Evolutionary conservation across 345 rosid genomes (phyloP).

Genomic region (Iberis pinnata): DNA sequence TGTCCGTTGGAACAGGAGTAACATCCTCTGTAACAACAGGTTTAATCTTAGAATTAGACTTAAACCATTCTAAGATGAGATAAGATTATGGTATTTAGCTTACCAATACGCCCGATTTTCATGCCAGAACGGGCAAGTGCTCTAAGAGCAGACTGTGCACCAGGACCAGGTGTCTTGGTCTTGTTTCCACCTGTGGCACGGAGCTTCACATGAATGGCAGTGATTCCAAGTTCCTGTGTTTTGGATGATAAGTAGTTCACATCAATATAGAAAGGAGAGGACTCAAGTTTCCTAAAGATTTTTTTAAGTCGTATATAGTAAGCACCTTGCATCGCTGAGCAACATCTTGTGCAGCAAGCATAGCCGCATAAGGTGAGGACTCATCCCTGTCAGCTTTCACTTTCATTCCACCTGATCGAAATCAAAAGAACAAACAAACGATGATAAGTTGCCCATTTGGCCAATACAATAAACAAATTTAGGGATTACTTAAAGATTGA

Average conservation of each 20-base stretch:
- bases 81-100: background rate
- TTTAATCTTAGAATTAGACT: background rate
- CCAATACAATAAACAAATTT: too few relatives aligned
- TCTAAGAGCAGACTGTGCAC: conserved; percentile 79
- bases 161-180: conserved; percentile 78
- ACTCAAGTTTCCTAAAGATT: background rate
- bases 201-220: conserved; percentile 75
- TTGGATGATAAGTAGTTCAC: too few relatives aligned
- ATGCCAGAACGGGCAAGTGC: conserved; percentile 87
- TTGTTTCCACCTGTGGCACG: conserved; percentile 36
- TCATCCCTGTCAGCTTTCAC: conserved; percentile 87
- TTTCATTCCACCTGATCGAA: conserved; percentile 78
- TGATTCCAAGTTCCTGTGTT: conserved; percentile 61
- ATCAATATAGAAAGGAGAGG: background rate
- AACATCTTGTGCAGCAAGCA: conserved; percentile 87
- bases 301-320: background rate
- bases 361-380: conserved; percentile 76
- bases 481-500: background rate
- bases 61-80: too few relatives aligned
- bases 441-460: too few relatives aligned
- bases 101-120: conserved; percentile 82
- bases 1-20: conserved; percentile 33
- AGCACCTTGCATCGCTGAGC: conserved; percentile 69
- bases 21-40: conserved; percentile 41
- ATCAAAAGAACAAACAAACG: background rate